A percentile compares a stretch with the other conserved stretches of the same genome.
Evolutionary conservation across 345 rosid species (phyloP).

Genomic region (Zanthoxylum bungeanum): DNA sequence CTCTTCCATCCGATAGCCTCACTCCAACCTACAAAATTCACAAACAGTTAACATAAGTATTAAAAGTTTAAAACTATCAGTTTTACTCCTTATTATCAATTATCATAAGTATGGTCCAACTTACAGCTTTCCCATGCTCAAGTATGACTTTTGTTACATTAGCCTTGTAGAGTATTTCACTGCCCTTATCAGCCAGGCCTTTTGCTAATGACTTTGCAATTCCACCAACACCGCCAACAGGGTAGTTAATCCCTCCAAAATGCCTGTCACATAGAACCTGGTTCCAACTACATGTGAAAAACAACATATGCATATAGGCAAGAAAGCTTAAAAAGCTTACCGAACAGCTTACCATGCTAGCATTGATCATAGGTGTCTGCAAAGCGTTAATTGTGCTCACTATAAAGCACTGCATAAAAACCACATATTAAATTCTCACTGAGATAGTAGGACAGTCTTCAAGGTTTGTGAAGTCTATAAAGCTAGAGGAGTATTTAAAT

Average conservation of each 20-base stretch:
- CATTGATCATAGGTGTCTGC: slow-evolving; percentile 96
- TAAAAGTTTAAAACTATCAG: slow-evolving; percentile 6
- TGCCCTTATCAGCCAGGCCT: slow-evolving; percentile 74
- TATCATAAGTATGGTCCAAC: slow-evolving; percentile 27
- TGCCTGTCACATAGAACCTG: slow-evolving; percentile 97
- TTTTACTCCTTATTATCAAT: not conserved
- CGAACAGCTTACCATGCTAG: slow-evolving; percentile 67
- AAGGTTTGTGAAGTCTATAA: not conserved
- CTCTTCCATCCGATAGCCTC: slow-evolving; percentile 81
- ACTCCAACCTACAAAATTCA: slow-evolving; percentile 69
- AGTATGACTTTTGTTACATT: slow-evolving; percentile 69
- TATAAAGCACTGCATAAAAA: slow-evolving; percentile 80
- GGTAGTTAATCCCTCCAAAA: slow-evolving; percentile 96
- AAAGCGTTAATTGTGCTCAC: slow-evolving; percentile 88
- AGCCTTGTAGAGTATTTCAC: slow-evolving; percentile 84
- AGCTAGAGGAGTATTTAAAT: not conserved
- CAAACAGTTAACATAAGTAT: slow-evolving; percentile 9
- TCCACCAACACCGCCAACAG: slow-evolving; percentile 95
- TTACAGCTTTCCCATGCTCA: slow-evolving; percentile 81
- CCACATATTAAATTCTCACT: slow-evolving; percentile 1
- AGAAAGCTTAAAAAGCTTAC: slow-evolving; percentile 1
- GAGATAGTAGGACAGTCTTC: not conserved
- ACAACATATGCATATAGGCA: slow-evolving; percentile 1
- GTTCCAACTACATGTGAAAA: slow-evolving; percentile 17
- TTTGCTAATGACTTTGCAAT: slow-evolving; percentile 79